Evolutionary conservation across 73 alveolate genomes (phyloP).

Genomic region (Strombidium stylifer): DNA sequence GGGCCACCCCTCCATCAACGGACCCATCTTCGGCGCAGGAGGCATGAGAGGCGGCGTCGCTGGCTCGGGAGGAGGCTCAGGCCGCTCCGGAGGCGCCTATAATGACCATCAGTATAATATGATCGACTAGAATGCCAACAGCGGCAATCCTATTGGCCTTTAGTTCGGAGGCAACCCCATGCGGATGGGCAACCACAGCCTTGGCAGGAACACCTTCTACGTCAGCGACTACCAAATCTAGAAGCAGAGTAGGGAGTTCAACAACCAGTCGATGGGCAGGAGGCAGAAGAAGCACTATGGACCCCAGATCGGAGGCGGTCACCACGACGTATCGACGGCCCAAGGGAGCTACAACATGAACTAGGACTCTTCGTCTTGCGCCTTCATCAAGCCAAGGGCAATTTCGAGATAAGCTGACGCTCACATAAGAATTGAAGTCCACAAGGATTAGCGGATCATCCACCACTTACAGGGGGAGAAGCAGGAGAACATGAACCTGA

Average conservation of each 20-base stretch:
- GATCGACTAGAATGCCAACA: neutral
- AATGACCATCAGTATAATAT: neutral
- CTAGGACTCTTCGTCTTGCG: neutral
- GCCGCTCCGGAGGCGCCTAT: neutral
- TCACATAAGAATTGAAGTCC: slow-evolving; percentile 27
- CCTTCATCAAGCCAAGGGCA: slow-evolving; percentile 22
- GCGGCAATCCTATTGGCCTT: neutral
- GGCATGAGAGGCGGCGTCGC: too few relatives aligned
- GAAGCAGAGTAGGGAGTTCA: neutral
- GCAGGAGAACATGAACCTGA: slow-evolving; percentile 31
- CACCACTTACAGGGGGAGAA: slow-evolving; percentile 24
- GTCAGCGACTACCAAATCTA: slow-evolving; percentile 11
- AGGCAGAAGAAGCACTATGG: too few relatives aligned
- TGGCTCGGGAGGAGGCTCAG: neutral
- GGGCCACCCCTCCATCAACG: too few relatives aligned
- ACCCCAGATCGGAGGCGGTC: too few relatives aligned
- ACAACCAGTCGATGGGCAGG: neutral
- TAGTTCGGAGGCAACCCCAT: neutral
- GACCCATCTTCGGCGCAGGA: too few relatives aligned
- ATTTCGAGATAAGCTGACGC: slow-evolving; percentile 36
- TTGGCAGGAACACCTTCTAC: slow-evolving; percentile 32
- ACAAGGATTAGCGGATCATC: slow-evolving; percentile 20
- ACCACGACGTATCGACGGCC: neutral
- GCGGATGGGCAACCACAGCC: neutral
- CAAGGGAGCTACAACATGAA: neutral